Evolutionary conservation across 164 flowering plant species (phyloP), one percentile per base, ranked within the genome.

Genomic region (Stephania cephalantha): DNA sequence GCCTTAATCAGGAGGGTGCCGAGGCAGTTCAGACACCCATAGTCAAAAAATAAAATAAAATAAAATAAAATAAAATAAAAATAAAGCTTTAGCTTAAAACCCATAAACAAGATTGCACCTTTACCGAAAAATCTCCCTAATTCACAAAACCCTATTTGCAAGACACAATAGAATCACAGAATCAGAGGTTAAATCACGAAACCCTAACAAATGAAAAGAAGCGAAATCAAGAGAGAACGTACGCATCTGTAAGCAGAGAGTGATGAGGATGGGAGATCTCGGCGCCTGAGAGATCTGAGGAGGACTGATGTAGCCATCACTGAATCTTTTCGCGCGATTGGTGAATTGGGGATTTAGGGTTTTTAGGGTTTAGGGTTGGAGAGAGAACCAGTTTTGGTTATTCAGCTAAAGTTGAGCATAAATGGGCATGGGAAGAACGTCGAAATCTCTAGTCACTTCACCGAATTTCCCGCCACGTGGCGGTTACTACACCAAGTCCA

Each of bases 251-350:
- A 80, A 71, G 77, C 73, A 2, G 77, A 74, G 18, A 75, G 20
- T 30, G 76, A 68, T 1, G 84, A 75, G 8, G 81, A 30, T 6
- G 55, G 73, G 4, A 79, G 71, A 50, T 82, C 82, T 1, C 82
- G 77, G 6, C 81, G 82, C 63, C 75, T 69, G 7, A 77, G 45
- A 30, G 80, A 80, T 69, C 84, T 77, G 13, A 79, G 79, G 12
- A 82, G 75, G 12, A 77, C 46, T 42, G 82, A 70, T 30, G 80
- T 74, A n/a, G 84, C 82, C 85, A 82, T 82, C 22, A 52, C 52
- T 71, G 42, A 6, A 15, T 66, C 44, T 46, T 35, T 35, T 68
- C 71, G n/a, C 4, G 35, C 30, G 48, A 52, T 30, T 15, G 69
- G 53, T 15, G 10, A 12, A 50, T 67, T 74, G 31, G 58, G 71